Conservation (phyloP, 1,139 yeast genomes). For the Meyerozyma guilliermondii region DNA sequence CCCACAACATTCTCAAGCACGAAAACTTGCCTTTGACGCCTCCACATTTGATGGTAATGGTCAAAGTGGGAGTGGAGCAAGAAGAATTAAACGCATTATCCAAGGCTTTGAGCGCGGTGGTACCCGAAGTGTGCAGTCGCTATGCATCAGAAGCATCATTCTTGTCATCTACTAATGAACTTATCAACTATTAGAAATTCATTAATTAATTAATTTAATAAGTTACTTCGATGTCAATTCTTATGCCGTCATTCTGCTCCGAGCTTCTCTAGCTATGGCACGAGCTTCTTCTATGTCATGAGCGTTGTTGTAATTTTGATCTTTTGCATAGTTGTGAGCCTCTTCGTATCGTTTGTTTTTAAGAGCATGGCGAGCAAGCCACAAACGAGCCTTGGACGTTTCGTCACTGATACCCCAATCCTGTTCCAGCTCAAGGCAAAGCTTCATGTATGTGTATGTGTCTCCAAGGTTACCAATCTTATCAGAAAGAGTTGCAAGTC, state of each 20-base stretch:
- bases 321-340: constrained; percentile 74
- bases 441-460: constrained; percentile 63
- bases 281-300: constrained; percentile 89
- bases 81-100: constrained; percentile 43
- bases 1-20: constrained; percentile 64
- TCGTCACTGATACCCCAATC: constrained; percentile 72
- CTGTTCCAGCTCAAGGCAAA: constrained; percentile 64
- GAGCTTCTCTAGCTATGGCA: constrained; percentile 71
- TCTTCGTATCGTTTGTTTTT: constrained; percentile 51
- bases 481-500: constrained; percentile 67
- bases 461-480: constrained; percentile 46
- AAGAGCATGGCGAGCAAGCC: constrained; percentile 77
- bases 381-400: constrained; percentile 74
- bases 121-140: constrained; percentile 11
- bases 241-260: constrained; percentile 33
- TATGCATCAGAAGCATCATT: constrained; percentile 8
- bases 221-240: constrained; percentile 1
- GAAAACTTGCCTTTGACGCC: constrained; percentile 67
- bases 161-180: constrained; percentile 6
- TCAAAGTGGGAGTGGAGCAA: constrained; percentile 50
- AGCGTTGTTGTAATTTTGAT: constrained; percentile 70
- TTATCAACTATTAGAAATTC: constrained; percentile 2
- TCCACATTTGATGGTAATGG: constrained; percentile 63
- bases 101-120: constrained; percentile 11
- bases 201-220: constrained; percentile 2